Evolutionary conservation across 176 grass and related monocot species (phyloP).

Genomic region (Aegilops sharonensis): DNA sequence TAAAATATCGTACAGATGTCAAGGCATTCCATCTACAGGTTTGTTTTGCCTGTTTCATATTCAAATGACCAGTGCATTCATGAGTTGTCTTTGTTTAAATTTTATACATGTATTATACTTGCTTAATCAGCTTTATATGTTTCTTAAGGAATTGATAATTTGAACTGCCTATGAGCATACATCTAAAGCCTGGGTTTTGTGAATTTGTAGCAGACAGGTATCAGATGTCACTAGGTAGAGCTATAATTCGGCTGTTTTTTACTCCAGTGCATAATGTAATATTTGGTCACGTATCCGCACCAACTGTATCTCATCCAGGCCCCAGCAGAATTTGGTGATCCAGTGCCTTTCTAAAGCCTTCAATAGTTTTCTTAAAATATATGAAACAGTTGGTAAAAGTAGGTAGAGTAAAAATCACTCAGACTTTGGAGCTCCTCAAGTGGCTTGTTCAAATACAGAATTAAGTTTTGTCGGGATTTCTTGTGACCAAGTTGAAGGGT

Average conservation of each 20-base stretch:
- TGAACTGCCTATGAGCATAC: neutral
- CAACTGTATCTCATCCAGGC: neutral
- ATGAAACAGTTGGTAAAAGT: slow-evolving; percentile 3
- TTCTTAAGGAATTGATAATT: neutral
- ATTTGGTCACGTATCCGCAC: neutral
- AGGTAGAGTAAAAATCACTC: slow-evolving; percentile 9
- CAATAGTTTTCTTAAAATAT: neutral
- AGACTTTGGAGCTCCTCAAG: neutral
- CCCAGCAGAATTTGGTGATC: slow-evolving; percentile 5
- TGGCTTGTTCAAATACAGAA: neutral
- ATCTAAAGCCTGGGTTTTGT: neutral
- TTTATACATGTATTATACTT: slow-evolving; percentile 27
- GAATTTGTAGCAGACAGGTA: neutral
- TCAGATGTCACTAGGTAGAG: neutral
- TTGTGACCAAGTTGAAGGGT: neutral
- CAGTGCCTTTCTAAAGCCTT: neutral
- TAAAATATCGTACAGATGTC: slow-evolving; percentile 79
- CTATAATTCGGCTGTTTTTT: neutral
- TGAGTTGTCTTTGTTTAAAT: slow-evolving; percentile 7
- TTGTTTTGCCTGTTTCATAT: slow-evolving; percentile 28
- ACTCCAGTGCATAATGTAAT: neutral
- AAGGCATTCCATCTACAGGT: slow-evolving; percentile 97
- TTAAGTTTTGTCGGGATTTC: neutral
- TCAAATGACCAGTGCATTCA: slow-evolving; percentile 12
- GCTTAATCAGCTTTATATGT: neutral